Percentiles rank a stretch among this genome's conserved stretches.
These are phyloP conservation scores for Penicillium fimorum DNA, from an alignment of 495 filamentous ascomycete genomes.

Conservation along the genomic window DNA sequence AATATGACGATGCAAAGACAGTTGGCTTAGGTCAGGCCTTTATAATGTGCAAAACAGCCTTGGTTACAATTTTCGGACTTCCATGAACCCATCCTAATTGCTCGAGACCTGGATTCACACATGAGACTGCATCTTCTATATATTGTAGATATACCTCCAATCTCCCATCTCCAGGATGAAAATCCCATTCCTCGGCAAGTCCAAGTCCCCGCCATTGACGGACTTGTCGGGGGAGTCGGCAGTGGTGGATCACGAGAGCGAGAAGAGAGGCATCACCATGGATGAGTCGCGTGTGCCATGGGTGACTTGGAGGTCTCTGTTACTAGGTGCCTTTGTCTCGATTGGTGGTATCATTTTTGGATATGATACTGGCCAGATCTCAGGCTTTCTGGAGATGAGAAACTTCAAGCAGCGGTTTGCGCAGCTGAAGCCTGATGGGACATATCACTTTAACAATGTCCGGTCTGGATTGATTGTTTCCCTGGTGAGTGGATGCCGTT, in stretches of 20 bases:
- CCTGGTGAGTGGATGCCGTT: slow-evolving; percentile 28
- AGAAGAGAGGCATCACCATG: slow-evolving; percentile 19
- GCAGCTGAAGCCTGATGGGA: slow-evolving; percentile 26
- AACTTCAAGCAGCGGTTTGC: slow-evolving; percentile 48
- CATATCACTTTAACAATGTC: slow-evolving; percentile 47
- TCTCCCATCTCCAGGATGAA: slow-evolving; percentile 9
- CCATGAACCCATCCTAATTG: neutral
- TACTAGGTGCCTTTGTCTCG: slow-evolving; percentile 53
- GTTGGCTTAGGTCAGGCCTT: neutral
- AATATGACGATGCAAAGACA: slow-evolving; percentile 13
- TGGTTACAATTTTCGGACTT: neutral
- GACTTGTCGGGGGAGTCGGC: slow-evolving; percentile 11
- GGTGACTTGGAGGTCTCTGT: slow-evolving; percentile 45
- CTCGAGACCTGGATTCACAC: neutral
- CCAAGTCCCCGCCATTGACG: slow-evolving; percentile 16
- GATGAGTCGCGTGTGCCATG: slow-evolving; percentile 37
- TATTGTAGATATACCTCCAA: neutral
- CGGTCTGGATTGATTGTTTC: slow-evolving; percentile 53
- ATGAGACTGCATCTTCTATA: neutral
- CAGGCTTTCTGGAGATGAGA: slow-evolving; percentile 60
- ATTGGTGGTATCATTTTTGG: slow-evolving; percentile 67
- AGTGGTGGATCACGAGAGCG: slow-evolving; percentile 9
- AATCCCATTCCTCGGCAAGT: slow-evolving; percentile 13
- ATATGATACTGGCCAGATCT: slow-evolving; percentile 52
- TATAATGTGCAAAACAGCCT: neutral